These are phyloP conservation scores for Ganoderma boninense DNA, from an alignment of 1,284 basidiomycete genomes.

Conservation along the genomic window DNA sequence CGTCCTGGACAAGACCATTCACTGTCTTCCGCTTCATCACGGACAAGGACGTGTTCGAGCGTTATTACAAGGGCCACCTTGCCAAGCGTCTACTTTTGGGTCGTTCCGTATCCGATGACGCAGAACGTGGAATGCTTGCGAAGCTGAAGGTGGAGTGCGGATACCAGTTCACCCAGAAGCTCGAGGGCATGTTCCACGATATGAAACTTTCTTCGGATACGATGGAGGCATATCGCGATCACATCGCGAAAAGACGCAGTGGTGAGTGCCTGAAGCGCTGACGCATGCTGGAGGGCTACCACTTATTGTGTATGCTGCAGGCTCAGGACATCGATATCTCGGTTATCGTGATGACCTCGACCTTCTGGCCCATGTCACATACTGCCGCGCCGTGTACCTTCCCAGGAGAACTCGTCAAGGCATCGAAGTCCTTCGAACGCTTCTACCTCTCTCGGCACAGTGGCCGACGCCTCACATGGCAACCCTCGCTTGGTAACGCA, in stretches of 20 bases:
- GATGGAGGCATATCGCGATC: constrained; percentile 77
- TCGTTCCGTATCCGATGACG: constrained; percentile 95
- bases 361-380: constrained; percentile 89
- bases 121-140: constrained; percentile 96
- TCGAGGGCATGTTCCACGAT: constrained; percentile 99
- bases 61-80: constrained; percentile 97
- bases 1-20: constrained; percentile 94
- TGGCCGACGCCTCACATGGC: constrained; percentile 94
- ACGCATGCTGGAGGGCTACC: neutral
- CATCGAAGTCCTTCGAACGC: constrained; percentile 83
- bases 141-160: constrained; percentile 98
- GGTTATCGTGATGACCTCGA: constrained; percentile 92
- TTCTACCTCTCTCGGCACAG: constrained; percentile 93
- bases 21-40: constrained; percentile 93
- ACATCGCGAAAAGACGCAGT: constrained; percentile 59
- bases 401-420: constrained; percentile 68
- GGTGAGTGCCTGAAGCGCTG: constrained; percentile 48
- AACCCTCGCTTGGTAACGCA: constrained; percentile 90
- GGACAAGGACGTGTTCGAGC: constrained; percentile 98
- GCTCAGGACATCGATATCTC: constrained; percentile 80
- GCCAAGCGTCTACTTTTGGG: constrained; percentile 90
- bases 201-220: constrained; percentile 92
- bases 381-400: constrained; percentile 71
- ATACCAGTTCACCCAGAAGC: constrained; percentile 96
- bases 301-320: constrained; percentile 47